Evolutionary conservation across 2,329 filamentous ascomycete genomes (phyloP), one percentile per base, ranked within the genome.

Genomic region (Arthroderma uncinatum): DNA sequence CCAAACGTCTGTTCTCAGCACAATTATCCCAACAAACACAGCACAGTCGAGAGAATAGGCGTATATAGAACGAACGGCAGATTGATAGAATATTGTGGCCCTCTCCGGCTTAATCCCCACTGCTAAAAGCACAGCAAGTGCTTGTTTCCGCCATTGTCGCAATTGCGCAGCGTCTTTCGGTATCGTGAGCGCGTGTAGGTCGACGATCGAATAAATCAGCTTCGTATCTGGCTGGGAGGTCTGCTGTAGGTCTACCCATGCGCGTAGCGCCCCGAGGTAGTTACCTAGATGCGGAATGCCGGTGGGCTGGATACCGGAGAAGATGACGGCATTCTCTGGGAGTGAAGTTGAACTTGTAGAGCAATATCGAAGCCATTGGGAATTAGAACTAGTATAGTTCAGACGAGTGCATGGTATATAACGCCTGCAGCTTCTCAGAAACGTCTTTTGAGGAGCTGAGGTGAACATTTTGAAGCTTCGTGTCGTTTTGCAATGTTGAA

Each of bases 271-370:
- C 25, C 93, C 93, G 9, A 95, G 80, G 71, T 96, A 98, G 74
- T 98, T 98, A 57, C 93, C 93, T 30, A 98, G 75, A 70, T 98
- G 93, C 12, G 93, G 93, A 23, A 94, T 80, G 36, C 92, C 93
- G 0, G 93, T 98, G 16, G 93, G 93, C 71, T 98, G 93, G 64
- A 98, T 98, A 55, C 91, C 93, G 2, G 93, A 97, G 76, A 98
- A 96, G 66, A 97, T 82, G 59, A 86, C 78, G 57, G 77, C 62
- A 7, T 63, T 59, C 14, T 21, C 12, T 47, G 60, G 57, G 55
- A 25, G 19, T 50, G 57, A 39, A 14, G 52, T 28, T n/a, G 55
- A 30, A 39, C 53, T 47, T 23, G 58, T 61, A n/a, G 57, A 47
- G 53, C 44, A 54, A 39, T 40, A 55, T 52, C 56, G 59, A 21